Evolutionary conservation across 2,329 filamentous ascomycete species (phyloP).

Genomic region (Neonectria coccinea): DNA sequence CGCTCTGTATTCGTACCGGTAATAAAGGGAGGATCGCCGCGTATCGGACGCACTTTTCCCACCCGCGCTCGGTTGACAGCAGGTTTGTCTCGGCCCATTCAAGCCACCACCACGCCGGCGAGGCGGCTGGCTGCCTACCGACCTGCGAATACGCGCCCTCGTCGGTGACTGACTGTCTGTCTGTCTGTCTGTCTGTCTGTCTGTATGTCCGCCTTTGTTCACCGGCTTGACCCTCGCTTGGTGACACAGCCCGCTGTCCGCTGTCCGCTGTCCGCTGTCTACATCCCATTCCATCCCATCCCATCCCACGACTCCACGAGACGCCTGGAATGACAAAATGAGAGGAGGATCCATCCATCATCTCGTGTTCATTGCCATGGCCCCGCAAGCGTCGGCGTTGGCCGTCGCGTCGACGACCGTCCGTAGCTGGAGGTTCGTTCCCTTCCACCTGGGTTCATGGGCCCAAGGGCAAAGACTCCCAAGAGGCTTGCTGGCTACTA

Average conservation of each 20-base stretch:
- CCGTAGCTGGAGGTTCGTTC: background rate
- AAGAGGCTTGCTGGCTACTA: slow-evolving; percentile 11
- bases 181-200: background rate
- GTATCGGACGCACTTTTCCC: slow-evolving; percentile 13
- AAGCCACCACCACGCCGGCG: slow-evolving; percentile 9
- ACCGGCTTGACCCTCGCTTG: slow-evolving; percentile 8
- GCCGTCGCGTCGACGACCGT: slow-evolving; percentile 27
- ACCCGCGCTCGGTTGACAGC: slow-evolving; percentile 20
- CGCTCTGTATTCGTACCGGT: slow-evolving; percentile 2
- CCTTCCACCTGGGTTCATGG: slow-evolving; percentile 18
- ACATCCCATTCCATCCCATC: slow-evolving; percentile 16
- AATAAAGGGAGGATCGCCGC: slow-evolving; percentile 10
- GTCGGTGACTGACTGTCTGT: background rate
- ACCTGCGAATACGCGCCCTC: background rate
- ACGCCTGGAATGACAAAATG: slow-evolving; percentile 35
- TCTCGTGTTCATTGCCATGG: slow-evolving; percentile 47
- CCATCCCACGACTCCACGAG: slow-evolving; percentile 10
- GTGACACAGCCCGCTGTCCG: background rate
- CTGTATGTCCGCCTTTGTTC: background rate
- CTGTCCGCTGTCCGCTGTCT: background rate
- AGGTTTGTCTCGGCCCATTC: slow-evolving; percentile 20
- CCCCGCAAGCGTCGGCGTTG: slow-evolving; percentile 44
- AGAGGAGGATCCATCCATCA: slow-evolving; percentile 47
- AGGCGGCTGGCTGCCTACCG: slow-evolving; percentile 7
- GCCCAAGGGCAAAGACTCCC: slow-evolving; percentile 23